phyloP scores from a whole-genome alignment of 2,329 filamentous ascomycete genomes.

The Dothideomycetes sp. region DNA sequence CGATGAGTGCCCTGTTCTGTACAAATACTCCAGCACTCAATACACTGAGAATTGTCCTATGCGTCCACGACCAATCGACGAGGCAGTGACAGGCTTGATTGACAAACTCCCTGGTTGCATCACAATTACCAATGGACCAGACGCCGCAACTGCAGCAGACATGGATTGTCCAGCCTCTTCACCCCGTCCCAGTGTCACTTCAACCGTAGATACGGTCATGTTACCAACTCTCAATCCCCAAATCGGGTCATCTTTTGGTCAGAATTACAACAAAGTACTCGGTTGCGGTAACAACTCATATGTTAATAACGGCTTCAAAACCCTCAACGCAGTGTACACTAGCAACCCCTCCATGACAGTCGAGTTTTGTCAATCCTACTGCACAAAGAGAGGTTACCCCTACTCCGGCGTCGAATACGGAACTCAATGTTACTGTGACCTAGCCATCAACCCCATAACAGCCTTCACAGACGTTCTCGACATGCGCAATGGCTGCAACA shows the following conservation, averaged over 20 bases:
- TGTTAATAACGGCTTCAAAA: conserved; percentile 12
- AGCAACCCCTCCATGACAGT: conserved; percentile 26
- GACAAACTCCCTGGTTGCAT: conserved; percentile 28
- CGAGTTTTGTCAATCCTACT: conserved; percentile 26
- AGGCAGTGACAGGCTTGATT: conserved; percentile 23
- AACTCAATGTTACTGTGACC: conserved; percentile 28
- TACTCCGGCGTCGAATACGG: conserved; percentile 26
- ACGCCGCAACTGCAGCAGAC: conserved; percentile 21
- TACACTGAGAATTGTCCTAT: conserved; percentile 24
- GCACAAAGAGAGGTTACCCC: conserved; percentile 22
- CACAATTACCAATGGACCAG: conserved; percentile 24
- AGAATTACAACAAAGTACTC: conserved; percentile 25
- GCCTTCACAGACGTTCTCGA: conserved; percentile 18
- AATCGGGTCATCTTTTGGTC: conserved; percentile 19
- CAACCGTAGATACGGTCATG: conserved; percentile 24
- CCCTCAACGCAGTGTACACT: conserved; percentile 20
- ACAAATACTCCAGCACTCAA: conserved; percentile 21
- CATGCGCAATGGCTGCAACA: conserved; percentile 23
- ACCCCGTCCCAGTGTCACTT: conserved; percentile 19
- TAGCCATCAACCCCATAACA: conserved; percentile 23
- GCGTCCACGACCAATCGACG: conserved; percentile 20
- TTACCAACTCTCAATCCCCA: conserved; percentile 21
- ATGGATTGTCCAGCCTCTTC: conserved; percentile 23
- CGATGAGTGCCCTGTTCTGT: conserved; percentile 26
- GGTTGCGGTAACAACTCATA: conserved; percentile 29